phyloP scores from a whole-genome alignment of 2,329 filamentous ascomycete species.

The Ophiostoma himal-ulmi region DNA sequence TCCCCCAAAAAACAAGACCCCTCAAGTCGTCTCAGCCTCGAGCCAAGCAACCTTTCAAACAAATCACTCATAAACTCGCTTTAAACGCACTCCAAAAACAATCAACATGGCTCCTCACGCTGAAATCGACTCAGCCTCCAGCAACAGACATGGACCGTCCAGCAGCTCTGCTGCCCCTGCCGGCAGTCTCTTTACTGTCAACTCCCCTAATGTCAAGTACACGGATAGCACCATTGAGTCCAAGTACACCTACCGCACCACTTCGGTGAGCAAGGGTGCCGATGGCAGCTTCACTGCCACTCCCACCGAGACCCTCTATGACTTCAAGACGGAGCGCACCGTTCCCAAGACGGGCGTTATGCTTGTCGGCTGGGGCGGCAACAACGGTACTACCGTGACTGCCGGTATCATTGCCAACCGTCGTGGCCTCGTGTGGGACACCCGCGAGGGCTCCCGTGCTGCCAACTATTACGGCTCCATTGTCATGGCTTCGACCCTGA shows the following conservation, averaged over 20 bases:
- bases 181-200: slow-evolving; percentile 67
- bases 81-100: slow-evolving; percentile 13
- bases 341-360: slow-evolving; percentile 93
- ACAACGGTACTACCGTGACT: slow-evolving; percentile 96
- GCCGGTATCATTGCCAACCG: slow-evolving; percentile 96
- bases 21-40: neutral
- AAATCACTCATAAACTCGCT: slow-evolving; percentile 23
- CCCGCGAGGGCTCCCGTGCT: slow-evolving; percentile 74
- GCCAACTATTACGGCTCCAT: slow-evolving; percentile 99
- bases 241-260: slow-evolving; percentile 96
- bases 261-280: slow-evolving; percentile 62
- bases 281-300: slow-evolving; percentile 75
- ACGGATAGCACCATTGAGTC: slow-evolving; percentile 81
- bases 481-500: slow-evolving; percentile 94
- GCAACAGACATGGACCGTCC: slow-evolving; percentile 49
- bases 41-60: neutral
- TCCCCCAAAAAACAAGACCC: neutral
- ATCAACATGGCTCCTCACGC: slow-evolving; percentile 79
- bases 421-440: slow-evolving; percentile 81
- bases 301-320: slow-evolving; percentile 83
- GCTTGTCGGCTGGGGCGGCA: slow-evolving; percentile 96
- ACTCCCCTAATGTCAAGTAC: slow-evolving; percentile 89
- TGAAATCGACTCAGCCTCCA: slow-evolving; percentile 50
- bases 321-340: slow-evolving; percentile 96
- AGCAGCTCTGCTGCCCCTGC: slow-evolving; percentile 37